Evolutionary conservation across 345 rosid genomes (phyloP).

Genomic region (Gossypium arboreum): DNA sequence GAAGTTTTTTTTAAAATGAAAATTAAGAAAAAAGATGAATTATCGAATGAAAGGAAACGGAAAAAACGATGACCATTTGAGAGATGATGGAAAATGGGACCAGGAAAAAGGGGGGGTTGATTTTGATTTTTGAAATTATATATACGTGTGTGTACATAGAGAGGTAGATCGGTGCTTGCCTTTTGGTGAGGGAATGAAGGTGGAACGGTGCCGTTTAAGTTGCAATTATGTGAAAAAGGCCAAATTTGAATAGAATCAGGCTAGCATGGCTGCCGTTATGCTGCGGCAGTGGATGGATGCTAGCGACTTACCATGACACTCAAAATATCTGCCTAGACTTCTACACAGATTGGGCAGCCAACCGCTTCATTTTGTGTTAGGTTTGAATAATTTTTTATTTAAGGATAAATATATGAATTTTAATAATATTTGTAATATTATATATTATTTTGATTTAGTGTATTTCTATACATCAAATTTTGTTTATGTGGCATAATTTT

Average conservation of each 20-base stretch:
- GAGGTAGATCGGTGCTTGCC: not conserved
- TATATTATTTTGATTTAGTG: too few species aligned
- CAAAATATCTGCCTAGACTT: too few species aligned
- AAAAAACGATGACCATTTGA: conserved; percentile 1
- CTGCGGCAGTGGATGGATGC: not conserved
- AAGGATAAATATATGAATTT: too few species aligned
- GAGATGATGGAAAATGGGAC: not conserved
- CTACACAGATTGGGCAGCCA: too few species aligned
- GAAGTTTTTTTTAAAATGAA: not conserved
- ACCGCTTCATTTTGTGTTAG: too few species aligned
- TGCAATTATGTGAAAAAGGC: not conserved
- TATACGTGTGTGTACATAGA: too few species aligned
- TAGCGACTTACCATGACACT: too few species aligned
- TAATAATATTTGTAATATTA: too few species aligned
- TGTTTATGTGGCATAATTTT: too few species aligned
- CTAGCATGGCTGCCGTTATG: not conserved
- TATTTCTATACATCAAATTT: too few species aligned
- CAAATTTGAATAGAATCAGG: not conserved
- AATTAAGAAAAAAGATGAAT: not conserved
- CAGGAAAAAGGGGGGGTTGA: not conserved
- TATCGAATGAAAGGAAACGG: conserved; percentile 1
- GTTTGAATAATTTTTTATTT: too few species aligned
- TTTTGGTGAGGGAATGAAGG: not conserved
- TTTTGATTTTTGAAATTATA: conserved; percentile 15
- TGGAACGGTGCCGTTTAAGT: not conserved